phyloP scores from a whole-genome alignment of 805 yeast genomes.

The Ogataea corticis region DNA sequence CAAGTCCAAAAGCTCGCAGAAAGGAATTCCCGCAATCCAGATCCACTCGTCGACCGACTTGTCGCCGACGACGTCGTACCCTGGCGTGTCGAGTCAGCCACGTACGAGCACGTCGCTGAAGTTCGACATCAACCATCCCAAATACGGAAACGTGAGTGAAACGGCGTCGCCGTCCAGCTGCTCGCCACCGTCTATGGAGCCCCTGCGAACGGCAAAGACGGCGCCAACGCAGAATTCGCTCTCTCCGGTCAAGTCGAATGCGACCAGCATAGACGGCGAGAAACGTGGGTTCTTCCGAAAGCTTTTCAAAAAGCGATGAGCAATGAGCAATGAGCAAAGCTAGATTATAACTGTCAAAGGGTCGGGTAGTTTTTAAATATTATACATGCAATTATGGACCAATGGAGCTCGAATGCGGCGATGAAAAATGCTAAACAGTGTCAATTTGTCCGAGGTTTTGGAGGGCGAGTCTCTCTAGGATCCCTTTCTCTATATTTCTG shows the following conservation, averaged over 20 bases:
- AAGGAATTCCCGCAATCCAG: slow-evolving; percentile 14
- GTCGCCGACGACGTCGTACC: slow-evolving; percentile 8
- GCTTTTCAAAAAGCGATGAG: slow-evolving; percentile 18
- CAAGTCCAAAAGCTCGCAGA: background rate
- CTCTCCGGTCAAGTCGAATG: no score
- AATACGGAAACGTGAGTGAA: slow-evolving; percentile 12
- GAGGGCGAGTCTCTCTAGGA: no score
- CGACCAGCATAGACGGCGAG: slow-evolving; percentile 1
- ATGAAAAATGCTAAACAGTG: no score
- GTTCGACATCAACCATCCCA: slow-evolving; percentile 25
- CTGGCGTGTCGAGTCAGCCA: slow-evolving; percentile 21
- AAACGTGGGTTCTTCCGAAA: slow-evolving; percentile 23
- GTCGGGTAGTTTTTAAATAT: no score
- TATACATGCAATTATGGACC: no score
- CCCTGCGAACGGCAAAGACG: background rate
- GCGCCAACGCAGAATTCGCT: no score
- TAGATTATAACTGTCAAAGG: no score
- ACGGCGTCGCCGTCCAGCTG: background rate
- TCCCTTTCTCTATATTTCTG: background rate
- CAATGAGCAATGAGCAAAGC: no score
- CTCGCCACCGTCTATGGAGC: slow-evolving; percentile 6
- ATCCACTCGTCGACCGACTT: slow-evolving; percentile 7
- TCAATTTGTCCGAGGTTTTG: no score
- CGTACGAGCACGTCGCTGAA: slow-evolving; percentile 23
- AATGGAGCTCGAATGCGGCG: no score